Percentiles rank a stretch among this genome's conserved stretches.
Conservation (phyloP, 768 basidiomycete genomes). For the Phanerochaete carnosa region DNA sequence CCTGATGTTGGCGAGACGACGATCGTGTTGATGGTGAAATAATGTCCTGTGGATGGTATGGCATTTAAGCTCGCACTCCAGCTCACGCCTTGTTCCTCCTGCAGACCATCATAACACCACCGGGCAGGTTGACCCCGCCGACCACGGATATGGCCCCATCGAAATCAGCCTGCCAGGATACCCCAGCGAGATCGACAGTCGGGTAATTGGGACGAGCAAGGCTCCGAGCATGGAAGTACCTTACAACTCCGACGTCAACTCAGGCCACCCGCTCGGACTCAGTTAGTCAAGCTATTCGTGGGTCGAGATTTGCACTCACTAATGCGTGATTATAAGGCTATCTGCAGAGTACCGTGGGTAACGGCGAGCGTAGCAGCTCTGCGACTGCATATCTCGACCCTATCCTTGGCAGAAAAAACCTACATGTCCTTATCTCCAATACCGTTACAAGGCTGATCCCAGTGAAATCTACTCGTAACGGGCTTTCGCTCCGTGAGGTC, state of each 20-base stretch:
- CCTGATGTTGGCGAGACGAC: constrained; percentile 5
- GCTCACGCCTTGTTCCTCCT: constrained; percentile 16
- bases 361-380: constrained; percentile 14
- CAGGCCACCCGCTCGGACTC: constrained; percentile 13
- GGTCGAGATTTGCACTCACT: neutral
- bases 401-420: constrained; percentile 14
- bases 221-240: constrained; percentile 6
- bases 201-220: constrained; percentile 12
- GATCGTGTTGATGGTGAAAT: neutral
- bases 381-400: constrained; percentile 19
- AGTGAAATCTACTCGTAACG: neutral
- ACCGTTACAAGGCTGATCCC: constrained; percentile 10
- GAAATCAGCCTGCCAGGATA: constrained; percentile 15
- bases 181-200: constrained; percentile 12
- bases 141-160: constrained; percentile 16
- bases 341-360: constrained; percentile 15
- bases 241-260: constrained; percentile 16
- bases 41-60: constrained; percentile 6
- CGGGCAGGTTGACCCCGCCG: constrained; percentile 17
- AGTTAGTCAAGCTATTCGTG: neutral
- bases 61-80: neutral
- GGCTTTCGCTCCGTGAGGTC: neutral
- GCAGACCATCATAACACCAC: constrained; percentile 17
- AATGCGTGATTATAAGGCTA: constrained; percentile 2
- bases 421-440: constrained; percentile 17